Evolutionary conservation across 1,284 basidiomycete species (phyloP).

Genomic region (Cutaneotrichosporon curvatum): DNA sequence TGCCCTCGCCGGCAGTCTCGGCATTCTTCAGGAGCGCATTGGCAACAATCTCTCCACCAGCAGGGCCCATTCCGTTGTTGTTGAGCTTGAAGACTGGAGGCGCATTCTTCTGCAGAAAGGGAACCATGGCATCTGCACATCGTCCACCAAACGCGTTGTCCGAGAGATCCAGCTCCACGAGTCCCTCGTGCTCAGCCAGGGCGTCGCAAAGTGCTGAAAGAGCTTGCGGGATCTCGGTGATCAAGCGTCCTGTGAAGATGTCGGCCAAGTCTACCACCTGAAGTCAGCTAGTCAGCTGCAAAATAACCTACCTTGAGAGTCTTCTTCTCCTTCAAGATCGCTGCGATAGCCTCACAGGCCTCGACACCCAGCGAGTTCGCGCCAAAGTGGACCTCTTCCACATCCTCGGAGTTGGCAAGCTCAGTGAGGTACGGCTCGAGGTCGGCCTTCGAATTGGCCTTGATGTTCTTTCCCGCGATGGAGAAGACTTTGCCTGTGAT

Average conservation of each 20-base stretch:
- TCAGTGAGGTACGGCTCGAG: constrained; percentile 69
- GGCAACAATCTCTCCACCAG: constrained; percentile 79
- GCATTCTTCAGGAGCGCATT: constrained; percentile 76
- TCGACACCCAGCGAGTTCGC: constrained; percentile 96
- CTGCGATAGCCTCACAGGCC: constrained; percentile 77
- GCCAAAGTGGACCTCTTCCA: constrained; percentile 87
- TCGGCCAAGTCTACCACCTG: constrained; percentile 94
- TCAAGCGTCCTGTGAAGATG: constrained; percentile 95
- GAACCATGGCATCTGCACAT: constrained; percentile 89
- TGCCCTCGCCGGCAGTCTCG: constrained; percentile 57
- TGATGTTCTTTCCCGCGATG: constrained; percentile 67
- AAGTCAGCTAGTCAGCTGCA: not conserved
- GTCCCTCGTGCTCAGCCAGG: constrained; percentile 67
- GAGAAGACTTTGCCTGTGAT: constrained; percentile 50
- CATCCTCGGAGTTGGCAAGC: constrained; percentile 54
- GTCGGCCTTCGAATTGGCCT: constrained; percentile 71
- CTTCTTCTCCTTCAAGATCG: constrained; percentile 65
- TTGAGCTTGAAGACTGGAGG: constrained; percentile 78
- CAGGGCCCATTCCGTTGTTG: constrained; percentile 96
- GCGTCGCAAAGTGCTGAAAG: constrained; percentile 83
- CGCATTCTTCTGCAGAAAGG: constrained; percentile 74
- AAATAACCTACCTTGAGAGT: constrained; percentile 58
- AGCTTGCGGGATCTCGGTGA: constrained; percentile 88
- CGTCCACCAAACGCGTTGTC: constrained; percentile 97
- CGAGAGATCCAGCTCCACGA: constrained; percentile 82